Evolutionary conservation across 192 early-diverging fungal species (phyloP), one percentile per base, ranked within the genome.

Genomic region (Coemansia sp.): DNA sequence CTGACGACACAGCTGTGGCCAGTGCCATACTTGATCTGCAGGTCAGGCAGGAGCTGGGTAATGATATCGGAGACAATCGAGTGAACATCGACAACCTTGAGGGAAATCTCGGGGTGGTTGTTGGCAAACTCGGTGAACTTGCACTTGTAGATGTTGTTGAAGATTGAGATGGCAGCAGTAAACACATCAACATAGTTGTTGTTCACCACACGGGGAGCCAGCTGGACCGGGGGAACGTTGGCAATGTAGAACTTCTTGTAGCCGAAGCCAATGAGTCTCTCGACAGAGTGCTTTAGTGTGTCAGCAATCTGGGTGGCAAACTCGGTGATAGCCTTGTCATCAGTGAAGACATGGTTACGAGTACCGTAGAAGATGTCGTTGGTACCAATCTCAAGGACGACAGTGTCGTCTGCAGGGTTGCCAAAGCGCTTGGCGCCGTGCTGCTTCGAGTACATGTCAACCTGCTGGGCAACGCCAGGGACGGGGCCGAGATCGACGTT

Each of bases 351-450:
- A n/a, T 34, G 24, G 30, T 38, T 50, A 2, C 15, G 20, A 3
- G 39, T 9, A n/a, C 48, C 32, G 9, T 50, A 30, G 39, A 54
- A 33, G 18, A 54, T 42, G 28, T 54, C 43, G 52, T 54, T 54
- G 39, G 52, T 25, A 20, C 52, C 52, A 43, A 54, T 54, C 27
- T 54, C 52, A 43, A 54, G 22, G 22, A 29, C 52, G 27, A 43
- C 52, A 7, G 36, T 35, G 19, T 54, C 26, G 19, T 54, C 41
- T 4, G 30, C 40, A 11, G 40, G 40, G 15, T 23, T 27, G 22
- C 32, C 19, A 40, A 36, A 54, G 18, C 43, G 40, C 30, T 54
- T 43, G 5, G 39, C 33, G 40, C 34, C 13, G 27, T 23, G 27
- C 41, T 54, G 40, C 43, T 43, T 15, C n/a, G 19, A 15, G 40